Evolutionary conservation across 345 rosid species (phyloP), one percentile per base, ranked within the genome.

Genomic region (Camelina neglecta): DNA sequence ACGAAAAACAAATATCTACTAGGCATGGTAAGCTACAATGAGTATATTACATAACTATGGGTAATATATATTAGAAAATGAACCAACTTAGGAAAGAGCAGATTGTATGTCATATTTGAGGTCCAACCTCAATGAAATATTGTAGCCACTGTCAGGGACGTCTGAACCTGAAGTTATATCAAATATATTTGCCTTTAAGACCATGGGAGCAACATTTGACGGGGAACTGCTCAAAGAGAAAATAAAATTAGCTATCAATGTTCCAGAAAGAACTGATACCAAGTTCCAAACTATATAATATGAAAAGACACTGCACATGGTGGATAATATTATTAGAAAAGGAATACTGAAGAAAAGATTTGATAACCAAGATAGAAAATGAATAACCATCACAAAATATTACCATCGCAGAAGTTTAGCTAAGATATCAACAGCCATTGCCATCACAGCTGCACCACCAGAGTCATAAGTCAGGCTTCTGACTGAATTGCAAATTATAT

Each of bases 321-420:
- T n/a, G 23, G 16, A 33, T 35, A 24, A 57, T 55, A 36, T 21
- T 33, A 55, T 9, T 31, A 49, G 48, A 71, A 11, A 77, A 55
- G 44, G 16, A 47, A 65, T 38, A 57, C 8, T 31, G 48, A 60
- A 57, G 62, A 58, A 71, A n/a, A 4, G 0, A 2, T 45, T 35
- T 10, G 65, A 36, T 55, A 70, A 35, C 47, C 57, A 66, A 72
- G 64, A 60, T 15, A 61, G 26, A 15, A 60, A 57, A 67, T 24
- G 36, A 41, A 53, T 35, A 62, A 35, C 51, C 53, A 69, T 44
- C 65, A 54, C 69, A 78, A 15, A n/a, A 61, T 38, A 53, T 82
- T 87, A 90, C 97, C 98, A 85, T 80, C 75, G 86, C 81, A 90
- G 65, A 85, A 94, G 86, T 85, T 81, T 87, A 44, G 92, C 87